A percentile compares a stretch with the other conserved stretches of the same genome.
Evolutionary conservation across 768 basidiomycete genomes (phyloP).

Genomic region (Melanogaster broomeanus): DNA sequence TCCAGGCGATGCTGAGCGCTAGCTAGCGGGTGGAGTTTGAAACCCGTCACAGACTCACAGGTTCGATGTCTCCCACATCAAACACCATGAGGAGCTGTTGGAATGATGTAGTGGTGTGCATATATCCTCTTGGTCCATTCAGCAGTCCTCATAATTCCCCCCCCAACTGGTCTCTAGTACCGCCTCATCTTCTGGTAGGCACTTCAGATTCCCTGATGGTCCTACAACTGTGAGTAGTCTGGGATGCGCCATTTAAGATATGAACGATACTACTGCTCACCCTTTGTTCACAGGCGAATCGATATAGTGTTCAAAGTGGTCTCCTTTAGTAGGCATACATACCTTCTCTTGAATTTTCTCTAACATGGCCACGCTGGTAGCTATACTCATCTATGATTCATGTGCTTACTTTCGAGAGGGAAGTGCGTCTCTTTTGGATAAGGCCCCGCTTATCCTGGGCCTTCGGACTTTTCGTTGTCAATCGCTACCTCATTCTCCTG

Average conservation of each 20-base stretch:
- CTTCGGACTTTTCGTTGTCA: slow-evolving; percentile 40
- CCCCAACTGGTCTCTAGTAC: background rate
- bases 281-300: background rate
- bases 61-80: background rate
- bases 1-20: background rate
- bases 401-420: slow-evolving; percentile 42
- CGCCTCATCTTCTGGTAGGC: background rate
- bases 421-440: slow-evolving; percentile 48
- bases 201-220: slow-evolving; percentile 3
- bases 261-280: no score
- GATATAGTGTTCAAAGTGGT: background rate
- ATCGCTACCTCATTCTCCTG: slow-evolving; percentile 42
- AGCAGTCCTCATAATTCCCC: background rate
- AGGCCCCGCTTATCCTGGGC: slow-evolving; percentile 31
- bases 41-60: no score
- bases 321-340: slow-evolving; percentile 6
- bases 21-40: no score
- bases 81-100: background rate
- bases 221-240: slow-evolving; percentile 1
- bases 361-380: slow-evolving; percentile 9
- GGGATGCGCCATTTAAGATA: no score
- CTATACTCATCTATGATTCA: slow-evolving; percentile 46
- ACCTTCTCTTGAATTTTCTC: background rate
- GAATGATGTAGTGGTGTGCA: background rate
- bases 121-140: background rate